These are phyloP conservation scores for Rhodotorula graminis DNA, from an alignment of 768 basidiomycete species.

Conservation along the genomic window DNA sequence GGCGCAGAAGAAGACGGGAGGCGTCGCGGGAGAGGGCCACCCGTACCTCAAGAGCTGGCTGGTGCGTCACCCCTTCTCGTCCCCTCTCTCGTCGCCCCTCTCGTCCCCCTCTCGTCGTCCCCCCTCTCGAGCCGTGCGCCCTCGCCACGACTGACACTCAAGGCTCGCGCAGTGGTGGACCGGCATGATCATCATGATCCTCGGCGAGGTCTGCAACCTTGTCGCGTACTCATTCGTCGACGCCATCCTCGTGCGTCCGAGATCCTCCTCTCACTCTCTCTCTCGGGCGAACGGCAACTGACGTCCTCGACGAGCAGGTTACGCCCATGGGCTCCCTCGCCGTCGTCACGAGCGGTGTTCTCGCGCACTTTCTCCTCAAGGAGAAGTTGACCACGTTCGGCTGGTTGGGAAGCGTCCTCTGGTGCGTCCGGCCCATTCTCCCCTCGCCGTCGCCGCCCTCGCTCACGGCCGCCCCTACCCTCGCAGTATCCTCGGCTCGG, in stretches of 20 bases:
- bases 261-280: no score
- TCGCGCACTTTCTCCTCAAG: conserved; percentile 87
- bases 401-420: conserved; percentile 88
- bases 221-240: conserved; percentile 43
- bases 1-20: conserved; percentile 43
- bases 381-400: conserved; percentile 88
- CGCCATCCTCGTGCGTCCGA: conserved; percentile 17
- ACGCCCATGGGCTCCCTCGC: conserved; percentile 94
- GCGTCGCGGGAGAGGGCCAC: conserved; percentile 71
- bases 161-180: conserved; percentile 83
- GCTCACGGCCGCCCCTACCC: background rate
- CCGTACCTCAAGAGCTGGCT: conserved; percentile 79
- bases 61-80: conserved; percentile 52
- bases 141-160: no score
- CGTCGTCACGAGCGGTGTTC: conserved; percentile 75
- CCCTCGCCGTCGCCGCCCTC: background rate
- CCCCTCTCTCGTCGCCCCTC: no score
- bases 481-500: conserved; percentile 66
- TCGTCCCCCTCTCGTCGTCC: no score
- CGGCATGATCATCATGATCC: conserved; percentile 91
- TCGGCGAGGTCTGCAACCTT: conserved; percentile 55
- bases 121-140: no score
- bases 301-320: conserved; percentile 64
- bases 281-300: no score
- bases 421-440: conserved; percentile 42